Conservation (phyloP, 1,284 basidiomycete genomes). For the Melampsora americana region DNA sequence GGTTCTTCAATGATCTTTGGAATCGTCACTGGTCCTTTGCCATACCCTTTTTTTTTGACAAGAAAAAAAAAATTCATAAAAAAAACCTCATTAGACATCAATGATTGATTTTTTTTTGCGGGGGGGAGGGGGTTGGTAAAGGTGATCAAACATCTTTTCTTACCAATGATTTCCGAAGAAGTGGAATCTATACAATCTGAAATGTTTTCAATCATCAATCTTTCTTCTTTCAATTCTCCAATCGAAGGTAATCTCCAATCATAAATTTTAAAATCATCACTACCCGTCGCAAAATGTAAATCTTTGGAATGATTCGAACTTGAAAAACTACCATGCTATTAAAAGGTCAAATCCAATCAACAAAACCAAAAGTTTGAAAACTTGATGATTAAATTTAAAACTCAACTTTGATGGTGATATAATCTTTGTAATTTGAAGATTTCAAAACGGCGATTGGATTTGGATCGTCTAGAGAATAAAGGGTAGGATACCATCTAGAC, state of each 20-base stretch:
- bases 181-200: conserved; percentile 13
- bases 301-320: conserved; percentile 19
- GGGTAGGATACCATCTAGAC: conserved; percentile 36
- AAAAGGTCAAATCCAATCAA: not conserved
- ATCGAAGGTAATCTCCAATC: conserved; percentile 34
- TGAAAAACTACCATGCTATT: conserved; percentile 37
- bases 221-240: conserved; percentile 10
- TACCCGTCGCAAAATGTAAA: conserved; percentile 18
- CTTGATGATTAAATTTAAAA: no score
- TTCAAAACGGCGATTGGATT: conserved; percentile 32
- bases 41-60: conserved; percentile 6
- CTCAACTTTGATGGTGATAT: conserved; percentile 34
- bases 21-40: conserved; percentile 8
- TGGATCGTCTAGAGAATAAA: conserved; percentile 18
- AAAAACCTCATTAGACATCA: not conserved
- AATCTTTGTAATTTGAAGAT: conserved; percentile 23
- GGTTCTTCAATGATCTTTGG: conserved; percentile 9
- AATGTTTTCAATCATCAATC: not conserved
- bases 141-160: not conserved
- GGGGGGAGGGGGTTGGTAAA: no score
- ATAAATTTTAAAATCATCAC: conserved; percentile 37
- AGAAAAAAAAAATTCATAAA: not conserved
- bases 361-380: no score
- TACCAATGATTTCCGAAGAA: not conserved
- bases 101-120: no score